Evolutionary conservation across 257 asterid species (phyloP), one percentile per base, ranked within the genome.

Genomic region (Cinchona pubescens): DNA sequence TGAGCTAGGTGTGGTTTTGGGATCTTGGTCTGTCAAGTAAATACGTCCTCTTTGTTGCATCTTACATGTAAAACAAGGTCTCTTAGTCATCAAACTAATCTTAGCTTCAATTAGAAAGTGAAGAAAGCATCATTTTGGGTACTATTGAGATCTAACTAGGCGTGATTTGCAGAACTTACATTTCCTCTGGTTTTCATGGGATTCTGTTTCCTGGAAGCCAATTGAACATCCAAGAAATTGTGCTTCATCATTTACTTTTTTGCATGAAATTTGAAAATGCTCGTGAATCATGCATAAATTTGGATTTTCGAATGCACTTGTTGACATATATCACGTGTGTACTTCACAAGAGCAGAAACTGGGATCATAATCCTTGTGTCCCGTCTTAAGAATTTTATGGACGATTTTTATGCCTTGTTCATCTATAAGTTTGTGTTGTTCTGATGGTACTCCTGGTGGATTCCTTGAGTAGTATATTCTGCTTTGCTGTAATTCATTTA

Each of bases 401-500:
- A 37, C 40, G 55, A 32, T 30, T 77, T 18, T 25, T 35, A 23
- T 79, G 51, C 67, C 71, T 78, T 73, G 63, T 81, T 76, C 68
- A 8, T 68, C 14, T 70, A 21, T 72, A 94, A 97, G 97, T 71
- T 68, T 74, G n/a, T 37, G 35, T 62, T 59, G 19, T 2, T 48
- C n/a, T 76, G 64, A 49, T 16, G 49, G 49, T 45, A 45, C n/a
- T n/a, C n/a, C n/a, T n/a, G n/a, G n/a, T n/a, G n/a, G n/a, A n/a
- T n/a, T n/a, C n/a, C n/a, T 67, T 29, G 19, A 45, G 34, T 15
- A 27, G 15, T 19, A 23, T 2, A 27, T 19, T 43, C 21, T 27
- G 46, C 34, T 13, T 11, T 32, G 23, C 30, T 72, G 5, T 40
- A n/a, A 46, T 49, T 37, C 19, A 6, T 35, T 34, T 67, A 1